Base-by-base conservation (phyloP, 2,329 filamentous ascomycete genomes). In the Aspergillus persii region DNA sequence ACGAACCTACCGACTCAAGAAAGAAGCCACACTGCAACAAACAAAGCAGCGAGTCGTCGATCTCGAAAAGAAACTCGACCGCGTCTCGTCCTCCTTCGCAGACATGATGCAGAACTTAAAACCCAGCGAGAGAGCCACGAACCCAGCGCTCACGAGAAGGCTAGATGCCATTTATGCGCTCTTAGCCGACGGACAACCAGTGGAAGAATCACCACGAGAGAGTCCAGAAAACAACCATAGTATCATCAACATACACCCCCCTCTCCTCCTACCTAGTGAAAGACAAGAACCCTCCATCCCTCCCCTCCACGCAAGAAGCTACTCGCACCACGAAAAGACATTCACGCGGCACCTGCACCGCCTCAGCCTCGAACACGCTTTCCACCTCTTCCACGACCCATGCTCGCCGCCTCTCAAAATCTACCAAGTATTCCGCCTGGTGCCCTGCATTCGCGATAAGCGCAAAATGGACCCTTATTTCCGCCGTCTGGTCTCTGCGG, bases 291-390 rank as follows among this genome's bases (percentile, higher is more conserved):
- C 18, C 18, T 23, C 2, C 15, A 12, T 6, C 15, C 36, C n/a
- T 7, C 36, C 6, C 12, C 11, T 76, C 71, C 26, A 85, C 18
- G 18, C 18, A 23, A 23, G 18, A 23, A 23, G 84, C 0, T 87
- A 88, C 69, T 81, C 85, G 8, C 82, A 84, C 58, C 80, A 85
- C 29, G 90, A 93, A 71, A 77, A 80, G 1, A 87, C 83, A 1
- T 93, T 96, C 65, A 86, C 86, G 9, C 85, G 90, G 7, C 83
- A 89, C 4, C 77, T 96, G 4, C 89, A 91, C 52, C 84, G 91
- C 47, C 80, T 80, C 55, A 81, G 86, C 2, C 66, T 87, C 1
- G 90, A 96, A 73, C 75, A 80, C 29, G 89, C 82, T 0, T 84
- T 87, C 58, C 75, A 79, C 2, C 74, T 93, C 1, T 79, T 90